Base-by-base conservation (phyloP, 2,329 filamentous ascomycete genomes). In the Penicillium sp. region DNA sequence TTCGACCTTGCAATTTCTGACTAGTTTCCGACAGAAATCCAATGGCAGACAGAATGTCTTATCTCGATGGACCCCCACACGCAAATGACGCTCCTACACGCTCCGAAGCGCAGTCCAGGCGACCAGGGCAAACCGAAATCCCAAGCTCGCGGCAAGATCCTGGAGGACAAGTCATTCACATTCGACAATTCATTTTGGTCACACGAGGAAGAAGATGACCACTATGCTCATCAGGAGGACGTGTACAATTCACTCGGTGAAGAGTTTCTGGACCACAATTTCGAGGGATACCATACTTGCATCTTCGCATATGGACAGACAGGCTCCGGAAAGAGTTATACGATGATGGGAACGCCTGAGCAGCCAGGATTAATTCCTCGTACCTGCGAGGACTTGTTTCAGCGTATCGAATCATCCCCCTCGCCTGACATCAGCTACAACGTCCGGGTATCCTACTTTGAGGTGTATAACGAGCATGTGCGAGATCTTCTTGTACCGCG, bases 111-210 rank as follows among this genome's bases (percentile, higher is more conserved):
- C n/a, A 72, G 77, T 54, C 62, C 74, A 0, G 65, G 66, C 9
- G 76, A 78, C 60, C 71, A 78, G 32, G 79, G 81, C 33, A 86
- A 84, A 57, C 68, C 78, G 39, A 80, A 82, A 56, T 78, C 82
- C 3, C 87, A 86, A 71, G 83, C 84, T 32, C 85, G 90, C 56
- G 71, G 73, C 24, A 93, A 88, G 70, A 78, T 88, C 7, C 78
- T 89, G 49, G 91, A 97, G 67, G 90, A 96, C 68, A 97, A 95
- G 75, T 83, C 81, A 0, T 99, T 99, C 68, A 92, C 90, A 2
- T 99, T 99, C 70, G 94, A 99, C 78, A 96, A 91, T 69, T 97
- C 92, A 0, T 99, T 97, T 76, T 99, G 94, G 92, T 97, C 93
- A 53, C 91, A 97, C 74, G 78, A 93, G 69, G 81, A 82, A 49